Base-by-base conservation (phyloP, 257 asterid species). In the Rehmannia glutinosa region DNA sequence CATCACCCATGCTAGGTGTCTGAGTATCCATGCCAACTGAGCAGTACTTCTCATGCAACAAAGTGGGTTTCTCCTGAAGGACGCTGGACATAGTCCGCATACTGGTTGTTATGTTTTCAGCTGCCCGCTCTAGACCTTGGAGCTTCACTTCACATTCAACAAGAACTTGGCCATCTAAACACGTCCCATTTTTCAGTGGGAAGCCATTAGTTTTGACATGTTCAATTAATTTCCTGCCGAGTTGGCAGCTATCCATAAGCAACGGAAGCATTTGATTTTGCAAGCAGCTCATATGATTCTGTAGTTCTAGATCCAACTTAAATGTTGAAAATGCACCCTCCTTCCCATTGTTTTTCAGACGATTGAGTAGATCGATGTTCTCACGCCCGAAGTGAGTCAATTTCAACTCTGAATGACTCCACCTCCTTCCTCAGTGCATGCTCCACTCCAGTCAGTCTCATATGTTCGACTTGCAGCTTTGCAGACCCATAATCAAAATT, bases 371-470 rank as follows among this genome's bases (percentile, higher is more conserved):
- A 74, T 84, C 87, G 64, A 95, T 87, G 70, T 95, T 95, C 81
- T 95, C 99, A 42, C 53, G 79, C n/a, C n/a, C 99, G 77, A 50
- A 91, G 97, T 64, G 94, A 80, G 74, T 95, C 95, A 38, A 81
- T 77, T 75, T 95, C 91, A 46, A 66, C 75, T 78, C 83, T 79
- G 69, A 51, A 83, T 42, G 92, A 86, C 64, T 87, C 97, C 70
- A 87, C 89, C 83, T 95, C 98, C 82, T 91, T 95, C 85, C 99
- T 87, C 72, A 95, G 75, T 24, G 90, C 79, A 56, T 86, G 90
- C 74, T 95, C 99, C 64, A 95, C 81, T 9, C 95, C 96, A 1
- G 95, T 84, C 74, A 95, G 82, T 64, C 99, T 87, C 73, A 89
- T 55, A 56, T 89, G 98, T 60, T 95, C 99, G 19, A 77, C 75